These are phyloP conservation scores for Fusarium armeniacum DNA, from an alignment of 2,329 filamentous ascomycete species.

Conservation along the genomic window DNA sequence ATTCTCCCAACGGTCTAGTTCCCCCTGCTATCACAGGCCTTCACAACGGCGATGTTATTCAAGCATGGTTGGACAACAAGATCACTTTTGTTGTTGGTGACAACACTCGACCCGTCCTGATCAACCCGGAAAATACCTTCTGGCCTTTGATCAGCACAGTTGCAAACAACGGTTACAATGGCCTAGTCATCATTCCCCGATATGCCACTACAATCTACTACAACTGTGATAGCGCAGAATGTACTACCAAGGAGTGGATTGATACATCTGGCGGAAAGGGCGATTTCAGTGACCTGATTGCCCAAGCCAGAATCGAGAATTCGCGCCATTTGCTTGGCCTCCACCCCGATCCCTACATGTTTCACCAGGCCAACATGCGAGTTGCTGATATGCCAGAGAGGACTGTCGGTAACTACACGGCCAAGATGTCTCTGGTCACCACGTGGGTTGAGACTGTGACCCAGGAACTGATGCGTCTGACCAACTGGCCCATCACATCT, in stretches of 20 bases:
- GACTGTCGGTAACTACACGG: constrained; percentile 33
- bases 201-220: constrained; percentile 41
- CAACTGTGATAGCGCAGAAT: constrained; percentile 36
- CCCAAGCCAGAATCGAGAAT: constrained; percentile 28
- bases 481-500: constrained; percentile 33
- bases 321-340: constrained; percentile 29
- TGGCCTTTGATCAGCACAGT: constrained; percentile 38
- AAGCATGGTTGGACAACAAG: constrained; percentile 35
- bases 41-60: constrained; percentile 38
- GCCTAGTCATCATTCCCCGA: constrained; percentile 30
- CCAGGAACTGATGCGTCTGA: constrained; percentile 38
- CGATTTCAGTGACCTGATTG: constrained; percentile 22
- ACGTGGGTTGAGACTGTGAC: constrained; percentile 38
- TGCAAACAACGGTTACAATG: constrained; percentile 32
- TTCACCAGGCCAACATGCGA: constrained; percentile 42
- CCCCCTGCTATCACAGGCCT: constrained; percentile 40
- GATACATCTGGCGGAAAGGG: constrained; percentile 32
- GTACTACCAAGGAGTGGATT: constrained; percentile 37
- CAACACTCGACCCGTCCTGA: constrained; percentile 28
- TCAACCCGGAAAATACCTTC: constrained; percentile 22
- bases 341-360: constrained; percentile 40
- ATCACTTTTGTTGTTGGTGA: constrained; percentile 34
- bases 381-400: constrained; percentile 18
- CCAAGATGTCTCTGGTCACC: constrained; percentile 35
- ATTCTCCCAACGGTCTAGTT: constrained; percentile 29